Base-by-base conservation (phyloP, 2,329 filamentous ascomycete species). In the Endothia cerciana region DNA sequence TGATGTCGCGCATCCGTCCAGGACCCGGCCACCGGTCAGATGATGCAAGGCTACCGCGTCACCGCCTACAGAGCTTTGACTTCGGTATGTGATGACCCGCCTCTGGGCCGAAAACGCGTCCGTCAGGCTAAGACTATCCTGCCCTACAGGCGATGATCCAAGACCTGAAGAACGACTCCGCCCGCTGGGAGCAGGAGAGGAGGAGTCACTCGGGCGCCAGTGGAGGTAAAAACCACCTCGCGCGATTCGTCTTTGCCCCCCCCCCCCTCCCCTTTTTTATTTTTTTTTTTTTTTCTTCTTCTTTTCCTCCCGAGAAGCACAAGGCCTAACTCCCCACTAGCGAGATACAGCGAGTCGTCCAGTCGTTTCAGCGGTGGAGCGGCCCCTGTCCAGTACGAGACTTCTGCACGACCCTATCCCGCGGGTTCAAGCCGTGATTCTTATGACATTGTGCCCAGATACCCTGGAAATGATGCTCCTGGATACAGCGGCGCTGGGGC, bases 41-140 rank as follows among this genome's bases (percentile, higher is more conserved):
- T 85, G 70, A 87, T 88, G 69, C 84, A 87, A 73, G 91, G 91
- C 71, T 93, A 91, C 80, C 91, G 87, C 77, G 91, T 93, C 76
- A 92, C 88, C 59, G 91, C 90, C 69, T 93, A 93, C 78, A 86
- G 91, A 69, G 92, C 92, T 75, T 79, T 93, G 74, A 93, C 91
- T 72, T 89, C 89, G 73, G 91, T 93, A 84, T 81, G 89, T 80
- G 56, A 64, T 57, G 53, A 30, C 22, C 25, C 51, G 19, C 41
- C 38, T 33, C 15, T 28, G 49, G 8, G n/a, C 15, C 2, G 51
- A 28, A 38, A n/a, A n/a, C n/a, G n/a, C n/a, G n/a, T n/a, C n/a
- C n/a, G n/a, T n/a, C n/a, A n/a, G n/a, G n/a, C 15, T 40, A 41
- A 40, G n/a, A 55, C 17, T 62, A 61, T 36, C 25, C 17, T 25